These are phyloP conservation scores for Epichloe glyceriae DNA, from an alignment of 2,329 filamentous ascomycete genomes.

Conservation along the genomic window DNA sequence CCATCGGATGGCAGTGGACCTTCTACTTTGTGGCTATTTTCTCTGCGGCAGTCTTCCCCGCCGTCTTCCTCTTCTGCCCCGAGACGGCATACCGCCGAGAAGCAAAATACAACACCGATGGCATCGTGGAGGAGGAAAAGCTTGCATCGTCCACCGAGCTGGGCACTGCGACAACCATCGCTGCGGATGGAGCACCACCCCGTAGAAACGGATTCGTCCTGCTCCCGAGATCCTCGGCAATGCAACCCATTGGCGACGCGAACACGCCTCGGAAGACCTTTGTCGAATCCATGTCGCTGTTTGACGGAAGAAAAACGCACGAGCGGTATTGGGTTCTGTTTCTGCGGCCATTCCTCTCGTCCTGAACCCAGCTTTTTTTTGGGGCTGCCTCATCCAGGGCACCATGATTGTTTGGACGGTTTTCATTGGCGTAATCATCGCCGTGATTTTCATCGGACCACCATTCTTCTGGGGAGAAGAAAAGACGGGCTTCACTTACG, in stretches of 20 bases:
- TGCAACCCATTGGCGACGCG: conserved; percentile 22
- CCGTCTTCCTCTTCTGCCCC: conserved; percentile 67
- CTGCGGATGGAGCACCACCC: conserved; percentile 1
- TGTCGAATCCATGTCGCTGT: conserved; percentile 47
- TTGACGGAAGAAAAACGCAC: conserved; percentile 72
- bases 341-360: conserved; percentile 69
- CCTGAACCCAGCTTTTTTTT: conserved; percentile 73
- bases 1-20: conserved; percentile 72
- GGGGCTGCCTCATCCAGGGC: conserved; percentile 69
- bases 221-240: conserved; percentile 19
- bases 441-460: conserved; percentile 68
- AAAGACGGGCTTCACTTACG: conserved; percentile 76
- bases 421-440: conserved; percentile 73
- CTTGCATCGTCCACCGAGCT: conserved; percentile 2
- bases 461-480: conserved; percentile 74
- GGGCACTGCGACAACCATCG: neutral
- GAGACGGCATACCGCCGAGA: conserved; percentile 70
- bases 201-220: conserved; percentile 15
- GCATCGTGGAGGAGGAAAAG: conserved; percentile 20
- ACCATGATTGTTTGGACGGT: conserved; percentile 92
- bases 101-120: conserved; percentile 45
- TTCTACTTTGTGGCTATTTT: conserved; percentile 88
- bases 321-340: conserved; percentile 55
- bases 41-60: conserved; percentile 52
- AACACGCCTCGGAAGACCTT: conserved; percentile 43